Percentiles rank a stretch among this genome's conserved stretches.
Evolutionary conservation across 106 monocot genomes (phyloP).

Genomic region (Posidonia australis): DNA sequence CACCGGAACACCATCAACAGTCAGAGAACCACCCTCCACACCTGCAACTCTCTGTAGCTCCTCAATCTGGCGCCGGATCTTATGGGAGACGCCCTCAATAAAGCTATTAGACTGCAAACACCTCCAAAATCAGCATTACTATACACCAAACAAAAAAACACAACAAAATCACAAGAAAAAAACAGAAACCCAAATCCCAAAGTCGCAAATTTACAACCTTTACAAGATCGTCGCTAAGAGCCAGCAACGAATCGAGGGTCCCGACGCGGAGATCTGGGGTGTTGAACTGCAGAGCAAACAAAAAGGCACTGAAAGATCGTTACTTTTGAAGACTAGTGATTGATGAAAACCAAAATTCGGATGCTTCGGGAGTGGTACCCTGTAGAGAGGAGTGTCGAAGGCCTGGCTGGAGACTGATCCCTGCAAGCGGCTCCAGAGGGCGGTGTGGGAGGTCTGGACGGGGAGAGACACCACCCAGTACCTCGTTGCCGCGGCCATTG

Average conservation of each 20-base stretch:
- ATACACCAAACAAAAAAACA: neutral
- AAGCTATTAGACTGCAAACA: constrained; percentile 75
- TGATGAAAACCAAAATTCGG: neutral
- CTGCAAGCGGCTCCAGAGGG: constrained; percentile 57
- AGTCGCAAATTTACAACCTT: constrained; percentile 30
- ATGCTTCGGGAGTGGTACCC: constrained; percentile 24
- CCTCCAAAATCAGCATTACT: neutral
- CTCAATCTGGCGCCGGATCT: constrained; percentile 93
- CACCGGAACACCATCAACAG: constrained; percentile 88
- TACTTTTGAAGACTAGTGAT: neutral
- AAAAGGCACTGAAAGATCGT: neutral
- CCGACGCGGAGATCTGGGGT: constrained; percentile 80
- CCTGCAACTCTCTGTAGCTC: constrained; percentile 72
- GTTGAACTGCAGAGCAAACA: constrained; percentile 50
- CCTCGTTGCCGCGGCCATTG: constrained; percentile 54
- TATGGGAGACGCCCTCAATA: constrained; percentile 81
- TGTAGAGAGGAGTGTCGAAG: constrained; percentile 83
- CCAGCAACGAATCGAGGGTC: constrained; percentile 80
- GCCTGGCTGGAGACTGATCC: constrained; percentile 61
- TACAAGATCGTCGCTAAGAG: constrained; percentile 80
- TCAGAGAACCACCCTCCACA: constrained; percentile 59
- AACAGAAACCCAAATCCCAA: neutral
- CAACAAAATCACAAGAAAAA: neutral
- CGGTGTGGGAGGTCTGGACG: constrained; percentile 36
- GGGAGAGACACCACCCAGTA: constrained; percentile 88